Evolutionary conservation across 2,329 filamentous ascomycete species (phyloP).

Genomic region (Pseudogymnoascus sp.): DNA sequence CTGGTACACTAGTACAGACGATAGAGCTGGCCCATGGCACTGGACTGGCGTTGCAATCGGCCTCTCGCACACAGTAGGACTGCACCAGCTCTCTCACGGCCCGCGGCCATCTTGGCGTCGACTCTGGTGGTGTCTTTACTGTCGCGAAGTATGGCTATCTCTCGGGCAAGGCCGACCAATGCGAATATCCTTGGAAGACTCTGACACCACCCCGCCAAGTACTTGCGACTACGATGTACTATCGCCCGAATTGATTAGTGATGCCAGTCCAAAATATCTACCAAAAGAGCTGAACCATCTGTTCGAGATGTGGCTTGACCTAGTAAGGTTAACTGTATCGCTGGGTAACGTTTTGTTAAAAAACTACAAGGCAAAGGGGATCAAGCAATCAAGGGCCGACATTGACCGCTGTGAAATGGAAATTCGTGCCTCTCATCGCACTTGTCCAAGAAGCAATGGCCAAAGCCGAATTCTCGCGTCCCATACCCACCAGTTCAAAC

Average conservation of each 20-base stretch:
- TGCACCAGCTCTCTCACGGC: slow-evolving; percentile 27
- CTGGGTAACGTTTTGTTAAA: slow-evolving; percentile 14
- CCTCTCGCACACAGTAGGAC: slow-evolving; percentile 35
- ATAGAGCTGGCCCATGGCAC: slow-evolving; percentile 36
- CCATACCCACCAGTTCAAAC: slow-evolving; percentile 13
- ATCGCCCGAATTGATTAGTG: not conserved
- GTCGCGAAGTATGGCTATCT: slow-evolving; percentile 34
- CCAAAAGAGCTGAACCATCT: not conserved
- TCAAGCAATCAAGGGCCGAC: slow-evolving; percentile 11
- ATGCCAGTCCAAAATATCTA: not conserved
- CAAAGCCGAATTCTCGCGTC: slow-evolving; percentile 8
- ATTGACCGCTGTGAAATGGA: slow-evolving; percentile 11
- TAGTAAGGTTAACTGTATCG: slow-evolving; percentile 11
- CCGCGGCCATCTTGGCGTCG: slow-evolving; percentile 29
- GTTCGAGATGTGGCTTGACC: slow-evolving; percentile 13
- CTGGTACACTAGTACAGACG: slow-evolving; percentile 35
- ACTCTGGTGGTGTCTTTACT: slow-evolving; percentile 35
- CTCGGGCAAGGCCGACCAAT: slow-evolving; percentile 33
- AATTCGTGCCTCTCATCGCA: slow-evolving; percentile 11
- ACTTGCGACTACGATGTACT: slow-evolving; percentile 2
- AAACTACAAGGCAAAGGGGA: slow-evolving; percentile 13
- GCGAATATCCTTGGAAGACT: slow-evolving; percentile 32
- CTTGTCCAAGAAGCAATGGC: slow-evolving; percentile 13
- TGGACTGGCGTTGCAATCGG: slow-evolving; percentile 38
- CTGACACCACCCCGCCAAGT: slow-evolving; percentile 27